Base-by-base conservation (phyloP, 305 asterid genomes). In the Plantago coronopus region DNA sequence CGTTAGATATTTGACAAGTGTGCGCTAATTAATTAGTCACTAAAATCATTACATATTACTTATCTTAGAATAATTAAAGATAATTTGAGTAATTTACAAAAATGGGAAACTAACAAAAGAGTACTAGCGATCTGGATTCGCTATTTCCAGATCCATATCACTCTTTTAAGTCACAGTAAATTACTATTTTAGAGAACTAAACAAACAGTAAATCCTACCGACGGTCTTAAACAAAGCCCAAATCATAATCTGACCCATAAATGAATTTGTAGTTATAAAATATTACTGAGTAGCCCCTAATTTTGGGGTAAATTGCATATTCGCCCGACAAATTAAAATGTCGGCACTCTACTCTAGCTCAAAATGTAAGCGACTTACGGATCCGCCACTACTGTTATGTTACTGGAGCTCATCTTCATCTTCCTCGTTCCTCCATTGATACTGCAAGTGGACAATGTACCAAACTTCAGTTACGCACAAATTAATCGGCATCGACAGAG, bases 381-480 rank as follows among this genome's bases (percentile, higher is more conserved):
- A 54, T 73, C 69, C 67, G 68, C 69, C 69, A 59, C 59, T 57
- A 72, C 59, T 25, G 78, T 73, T 42, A 69, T 63, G 66, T 68
- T 76, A 21, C 56, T 70, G 46, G 48, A 73, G 67, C 61, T 68
- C 40, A 34, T 7, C 74, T 62, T 50, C 69, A 57, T 31, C 60
- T 57, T 65, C 61, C 42, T 20, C 64, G 34, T 46, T 66, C 62
- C 71, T 46, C 63, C 79, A 53, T 37, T 23, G 59, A 42, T 44
- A 23, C 82, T 76, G 74, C 45, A 46, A 34, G 31, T 20, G 50
- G 9, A 42, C 4, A 55, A 11, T 13, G 18, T 0, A 12, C 0
- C n/a, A 7, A 1, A 16, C 23, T 10, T 8, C 2, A 60, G 10
- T 19, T 0, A 6, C 10, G 31, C 7, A 48, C 23, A 40, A 45